These are phyloP conservation scores for Cucurbita maxima DNA, from an alignment of 306 rosid species.

Conservation along the genomic window DNA sequence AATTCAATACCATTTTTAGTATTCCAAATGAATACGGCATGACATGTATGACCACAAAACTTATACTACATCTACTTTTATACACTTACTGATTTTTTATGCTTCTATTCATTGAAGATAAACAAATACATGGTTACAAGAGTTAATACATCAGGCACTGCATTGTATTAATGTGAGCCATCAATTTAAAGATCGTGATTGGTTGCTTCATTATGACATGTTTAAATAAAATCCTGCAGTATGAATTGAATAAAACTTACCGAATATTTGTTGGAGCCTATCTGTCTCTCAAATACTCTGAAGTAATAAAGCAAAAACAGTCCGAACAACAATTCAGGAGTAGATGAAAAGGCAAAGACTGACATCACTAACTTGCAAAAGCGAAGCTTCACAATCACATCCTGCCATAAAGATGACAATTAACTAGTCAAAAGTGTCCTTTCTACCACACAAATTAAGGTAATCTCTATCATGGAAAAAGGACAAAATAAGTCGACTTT, in stretches of 20 bases:
- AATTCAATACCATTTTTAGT: no score
- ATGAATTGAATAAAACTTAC: conserved; percentile 27
- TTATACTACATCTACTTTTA: background rate
- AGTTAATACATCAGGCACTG: background rate
- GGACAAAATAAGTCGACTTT: background rate
- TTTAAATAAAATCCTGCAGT: background rate
- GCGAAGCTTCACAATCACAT: conserved; percentile 64
- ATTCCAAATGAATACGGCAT: background rate
- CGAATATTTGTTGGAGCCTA: conserved; percentile 84
- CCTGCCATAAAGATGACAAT: conserved; percentile 36
- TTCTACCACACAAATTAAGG: background rate
- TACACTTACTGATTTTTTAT: background rate
- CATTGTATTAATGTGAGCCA: background rate
- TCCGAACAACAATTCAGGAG: conserved; percentile 93
- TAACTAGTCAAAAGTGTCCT: background rate
- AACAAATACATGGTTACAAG: background rate
- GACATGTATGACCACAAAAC: background rate
- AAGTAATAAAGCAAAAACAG: conserved; percentile 81
- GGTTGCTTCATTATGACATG: background rate
- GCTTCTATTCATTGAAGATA: background rate
- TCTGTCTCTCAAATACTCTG: conserved; percentile 97
- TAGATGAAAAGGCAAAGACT: conserved; percentile 67
- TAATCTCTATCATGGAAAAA: background rate
- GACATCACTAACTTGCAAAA: conserved; percentile 74
- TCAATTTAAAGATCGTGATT: background rate